These are phyloP conservation scores for Leishmania major DNA, from an alignment of 208 protist species.

Conservation along the genomic window DNA sequence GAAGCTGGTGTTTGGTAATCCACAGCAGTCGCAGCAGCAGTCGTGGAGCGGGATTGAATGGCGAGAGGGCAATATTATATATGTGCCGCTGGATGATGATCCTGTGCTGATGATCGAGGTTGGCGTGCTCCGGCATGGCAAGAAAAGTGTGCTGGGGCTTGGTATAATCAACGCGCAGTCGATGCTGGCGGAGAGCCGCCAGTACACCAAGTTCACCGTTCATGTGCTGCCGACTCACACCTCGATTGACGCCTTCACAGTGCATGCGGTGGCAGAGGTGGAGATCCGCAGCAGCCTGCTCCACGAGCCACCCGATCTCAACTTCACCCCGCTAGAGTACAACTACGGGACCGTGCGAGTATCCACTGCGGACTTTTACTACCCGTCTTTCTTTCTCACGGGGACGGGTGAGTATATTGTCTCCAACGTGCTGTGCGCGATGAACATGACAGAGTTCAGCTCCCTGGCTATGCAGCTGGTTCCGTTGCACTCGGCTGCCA, in stretches of 20 bases:
- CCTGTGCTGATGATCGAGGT: conserved; percentile 82
- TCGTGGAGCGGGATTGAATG: conserved; percentile 54
- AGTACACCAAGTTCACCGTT: conserved; percentile 80
- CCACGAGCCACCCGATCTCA: conserved; percentile 57
- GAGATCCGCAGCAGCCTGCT: conserved; percentile 73
- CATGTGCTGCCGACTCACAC: conserved; percentile 74
- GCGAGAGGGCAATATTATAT: conserved; percentile 39
- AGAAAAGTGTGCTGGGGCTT: conserved; percentile 62
- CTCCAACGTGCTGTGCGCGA: conserved; percentile 83
- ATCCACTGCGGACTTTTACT: conserved; percentile 85
- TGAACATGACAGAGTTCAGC: conserved; percentile 89
- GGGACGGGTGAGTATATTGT: conserved; percentile 80
- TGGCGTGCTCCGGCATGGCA: conserved; percentile 25
- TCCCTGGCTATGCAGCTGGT: conserved; percentile 88
- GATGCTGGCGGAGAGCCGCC: conserved; percentile 62
- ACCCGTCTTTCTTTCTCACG: conserved; percentile 79
- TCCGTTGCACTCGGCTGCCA: conserved; percentile 49
- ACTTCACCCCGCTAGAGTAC: conserved; percentile 79
- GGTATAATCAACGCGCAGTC: conserved; percentile 72
- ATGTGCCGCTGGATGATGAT: conserved; percentile 59
- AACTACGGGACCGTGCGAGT: conserved; percentile 87
- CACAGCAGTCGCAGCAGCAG: conserved; percentile 44
- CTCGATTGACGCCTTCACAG: conserved; percentile 70
- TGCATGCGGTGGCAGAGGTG: conserved; percentile 75
- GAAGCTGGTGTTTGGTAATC: conserved; percentile 43